Conservation (phyloP, 1,284 basidiomycete genomes). For the Amylostereum areolatum region DNA sequence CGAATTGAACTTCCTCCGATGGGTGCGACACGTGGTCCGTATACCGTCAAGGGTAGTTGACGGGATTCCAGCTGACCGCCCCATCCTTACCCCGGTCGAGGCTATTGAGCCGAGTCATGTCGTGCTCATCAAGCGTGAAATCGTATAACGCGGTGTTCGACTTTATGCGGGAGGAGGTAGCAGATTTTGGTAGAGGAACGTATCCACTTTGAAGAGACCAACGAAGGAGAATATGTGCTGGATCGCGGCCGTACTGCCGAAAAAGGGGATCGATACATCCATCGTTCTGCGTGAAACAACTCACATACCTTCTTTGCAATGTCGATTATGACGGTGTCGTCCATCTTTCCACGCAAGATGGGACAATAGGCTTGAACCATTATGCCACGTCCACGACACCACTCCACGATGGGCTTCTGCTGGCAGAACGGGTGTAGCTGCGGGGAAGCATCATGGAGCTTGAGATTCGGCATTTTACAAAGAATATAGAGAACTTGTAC, state of each 20-base stretch:
- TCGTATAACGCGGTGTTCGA: constrained; percentile 69
- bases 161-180: constrained; percentile 57
- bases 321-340: constrained; percentile 44
- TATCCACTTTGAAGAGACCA: constrained; percentile 84
- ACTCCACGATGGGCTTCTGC: constrained; percentile 71
- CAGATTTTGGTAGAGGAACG: constrained; percentile 73
- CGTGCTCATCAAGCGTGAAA: constrained; percentile 57
- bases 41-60: constrained; percentile 31
- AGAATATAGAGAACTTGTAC: constrained; percentile 29
- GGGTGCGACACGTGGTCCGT: neutral
- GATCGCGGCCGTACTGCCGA: constrained; percentile 42
- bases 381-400: constrained; percentile 65
- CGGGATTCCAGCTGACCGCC: constrained; percentile 67
- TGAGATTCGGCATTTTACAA: neutral
- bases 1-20: too few species aligned
- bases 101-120: constrained; percentile 54
- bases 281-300: constrained; percentile 1
- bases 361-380: constrained; percentile 78
- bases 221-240: constrained; percentile 71
- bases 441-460: neutral
- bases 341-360: constrained; percentile 54
- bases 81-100: constrained; percentile 62
- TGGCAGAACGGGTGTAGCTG: constrained; percentile 84
- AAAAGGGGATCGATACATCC: neutral
- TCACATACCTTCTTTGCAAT: constrained; percentile 50